Percentiles rank a stretch among this genome's conserved stretches.
Evolutionary conservation across 208 protist genomes (phyloP).

Genomic region (Acanthamoeba lenticulata): DNA sequence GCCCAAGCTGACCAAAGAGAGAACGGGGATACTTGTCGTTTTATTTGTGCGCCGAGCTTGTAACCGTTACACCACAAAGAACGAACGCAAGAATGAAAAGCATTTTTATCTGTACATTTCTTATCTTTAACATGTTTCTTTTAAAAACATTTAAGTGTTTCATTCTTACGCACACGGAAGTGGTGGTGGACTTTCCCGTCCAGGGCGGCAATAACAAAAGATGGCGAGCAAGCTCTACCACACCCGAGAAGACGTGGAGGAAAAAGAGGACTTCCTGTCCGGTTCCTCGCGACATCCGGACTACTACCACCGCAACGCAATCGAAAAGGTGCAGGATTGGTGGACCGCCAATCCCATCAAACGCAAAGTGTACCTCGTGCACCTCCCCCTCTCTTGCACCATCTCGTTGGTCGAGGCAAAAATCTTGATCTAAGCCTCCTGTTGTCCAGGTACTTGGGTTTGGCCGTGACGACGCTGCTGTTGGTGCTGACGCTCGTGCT

Average conservation of each 20-base stretch:
- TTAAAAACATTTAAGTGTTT: neutral
- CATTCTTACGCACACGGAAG: too few species aligned
- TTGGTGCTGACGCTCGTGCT: neutral
- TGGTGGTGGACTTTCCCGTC: neutral
- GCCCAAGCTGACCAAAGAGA: neutral
- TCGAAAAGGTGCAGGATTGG: constrained; percentile 12
- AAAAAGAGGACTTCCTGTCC: neutral
- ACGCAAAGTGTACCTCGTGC: neutral
- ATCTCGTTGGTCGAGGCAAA: too few species aligned
- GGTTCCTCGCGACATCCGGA: neutral
- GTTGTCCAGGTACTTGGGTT: neutral
- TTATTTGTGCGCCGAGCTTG: too few species aligned
- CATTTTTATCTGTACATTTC: too few species aligned
- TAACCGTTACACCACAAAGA: too few species aligned
- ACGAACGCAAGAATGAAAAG: too few species aligned
- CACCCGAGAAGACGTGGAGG: neutral
- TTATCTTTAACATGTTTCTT: too few species aligned
- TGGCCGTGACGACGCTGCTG: neutral
- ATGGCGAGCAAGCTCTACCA: neutral
- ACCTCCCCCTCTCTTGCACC: neutral
- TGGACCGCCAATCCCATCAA: constrained; percentile 4
- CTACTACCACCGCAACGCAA: constrained; percentile 1
- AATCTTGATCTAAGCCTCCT: neutral
- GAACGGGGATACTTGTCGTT: neutral
- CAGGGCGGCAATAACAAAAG: neutral